Evolutionary conservation across 2,329 filamentous ascomycete species (phyloP), one percentile per base, ranked within the genome.

Genomic region (Escovopsis sp.): DNA sequence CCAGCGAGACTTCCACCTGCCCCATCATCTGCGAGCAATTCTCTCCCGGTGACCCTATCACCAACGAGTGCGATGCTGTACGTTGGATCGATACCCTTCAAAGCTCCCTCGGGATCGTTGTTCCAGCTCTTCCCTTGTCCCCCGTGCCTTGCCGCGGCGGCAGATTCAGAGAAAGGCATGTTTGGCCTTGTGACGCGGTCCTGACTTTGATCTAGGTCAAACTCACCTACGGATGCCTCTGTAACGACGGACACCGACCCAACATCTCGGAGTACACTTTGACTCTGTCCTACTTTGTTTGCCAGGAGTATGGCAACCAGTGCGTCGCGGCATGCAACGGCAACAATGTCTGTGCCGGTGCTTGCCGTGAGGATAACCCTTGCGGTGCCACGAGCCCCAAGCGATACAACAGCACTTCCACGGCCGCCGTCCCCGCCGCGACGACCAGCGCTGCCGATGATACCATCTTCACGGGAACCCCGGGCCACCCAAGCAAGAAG

Each of bases 211-310:
- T 19, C 17, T 36, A 77, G 72, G 50, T 65, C 35, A 60, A 63
- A 15, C 66, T 88, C 34, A 66, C 61, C n/a, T 88, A 79, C 58
- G 63, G 66, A 43, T 90, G 82, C 55, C 63, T 84, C 46, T 90
- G 82, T 62, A 65, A 67, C 42, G 66, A 79, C 51, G 70, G 72
- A 52, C 53, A 67, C 41, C 59, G 68, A 35, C 82, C 82, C 45
- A 86, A 87, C 58, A 59, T 83, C 33, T 73, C 77, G 49, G 69
- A 87, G 57, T 90, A 79, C 68, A 78, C 76, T 15, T 67, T 84
- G 46, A 87, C 82, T 2, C 64, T 90, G 18, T 82, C 83, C 25
- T 88, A 74, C 68, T 83, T 76, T 60, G 67, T 76, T 47, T 90
- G 82, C 68, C 67, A 66, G 32, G 67, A 79, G 57, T 84, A 70